These are phyloP conservation scores for Plasmopara muralis DNA, from an alignment of 352 stramenopile species.

Conservation along the genomic window DNA sequence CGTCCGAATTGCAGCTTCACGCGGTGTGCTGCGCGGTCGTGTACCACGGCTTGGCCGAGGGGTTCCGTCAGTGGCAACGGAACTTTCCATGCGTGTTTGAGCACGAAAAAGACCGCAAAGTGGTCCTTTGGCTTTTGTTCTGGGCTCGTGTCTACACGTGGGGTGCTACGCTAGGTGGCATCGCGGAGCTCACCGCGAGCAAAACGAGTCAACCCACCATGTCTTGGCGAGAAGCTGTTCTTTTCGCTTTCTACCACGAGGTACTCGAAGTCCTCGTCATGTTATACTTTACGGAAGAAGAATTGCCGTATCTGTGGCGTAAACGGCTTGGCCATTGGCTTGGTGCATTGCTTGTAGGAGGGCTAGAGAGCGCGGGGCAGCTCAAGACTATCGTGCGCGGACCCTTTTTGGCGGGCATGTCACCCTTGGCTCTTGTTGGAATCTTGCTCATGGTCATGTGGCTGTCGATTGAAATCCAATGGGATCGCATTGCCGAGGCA, in stretches of 20 bases:
- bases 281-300: conserved; percentile 46
- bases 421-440: conserved; percentile 22
- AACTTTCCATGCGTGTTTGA: conserved; percentile 34
- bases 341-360: conserved; percentile 21
- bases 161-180: conserved; percentile 38
- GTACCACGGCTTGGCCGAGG: conserved; percentile 37
- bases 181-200: conserved; percentile 7
- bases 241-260: conserved; percentile 37
- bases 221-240: conserved; percentile 11
- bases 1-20: conserved; percentile 32
- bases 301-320: conserved; percentile 36
- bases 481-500: conserved; percentile 28
- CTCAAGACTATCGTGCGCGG: conserved; percentile 18
- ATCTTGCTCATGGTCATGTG: conserved; percentile 38
- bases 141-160: conserved; percentile 62
- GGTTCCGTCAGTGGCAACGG: conserved; percentile 26
- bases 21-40: conserved; percentile 37
- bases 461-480: conserved; percentile 37
- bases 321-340: conserved; percentile 37
- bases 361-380: conserved; percentile 20
- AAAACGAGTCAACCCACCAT: background rate
- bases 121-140: conserved; percentile 47
- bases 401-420: conserved; percentile 21
- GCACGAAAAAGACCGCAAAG: conserved; percentile 22
- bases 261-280: conserved; percentile 44